Percentiles rank a stretch among this genome's conserved stretches.
Conservation (phyloP, 2,329 filamentous ascomycete species). For the Talaromyces sp. region DNA sequence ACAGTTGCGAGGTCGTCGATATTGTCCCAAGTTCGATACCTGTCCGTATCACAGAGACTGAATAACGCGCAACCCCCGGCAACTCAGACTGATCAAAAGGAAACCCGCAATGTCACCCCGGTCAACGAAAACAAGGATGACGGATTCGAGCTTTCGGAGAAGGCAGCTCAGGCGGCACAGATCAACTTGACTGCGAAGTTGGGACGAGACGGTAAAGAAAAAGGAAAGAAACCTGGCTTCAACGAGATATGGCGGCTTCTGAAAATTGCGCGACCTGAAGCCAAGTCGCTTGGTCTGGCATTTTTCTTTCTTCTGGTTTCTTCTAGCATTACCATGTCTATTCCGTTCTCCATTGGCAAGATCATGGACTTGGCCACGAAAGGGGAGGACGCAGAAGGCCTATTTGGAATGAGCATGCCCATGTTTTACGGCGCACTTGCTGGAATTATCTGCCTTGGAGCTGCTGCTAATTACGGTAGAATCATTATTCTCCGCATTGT, state of each 20-base stretch:
- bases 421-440: constrained; percentile 85
- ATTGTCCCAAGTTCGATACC: constrained; percentile 22
- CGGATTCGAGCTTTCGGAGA: constrained; percentile 70
- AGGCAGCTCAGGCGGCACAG: constrained; percentile 78
- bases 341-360: constrained; percentile 93
- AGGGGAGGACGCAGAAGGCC: constrained; percentile 52
- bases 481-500: constrained; percentile 92
- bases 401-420: constrained; percentile 78
- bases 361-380: constrained; percentile 90
- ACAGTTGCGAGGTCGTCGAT: constrained; percentile 13
- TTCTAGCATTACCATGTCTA: constrained; percentile 88
- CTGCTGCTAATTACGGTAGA: constrained; percentile 85
- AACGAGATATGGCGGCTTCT: constrained; percentile 80
- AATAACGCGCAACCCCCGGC: constrained; percentile 24
- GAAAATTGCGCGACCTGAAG: constrained; percentile 81
- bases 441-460: constrained; percentile 72
- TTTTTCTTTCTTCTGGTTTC: constrained; percentile 83
- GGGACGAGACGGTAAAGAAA: constrained; percentile 66
- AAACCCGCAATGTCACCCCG: constrained; percentile 32
- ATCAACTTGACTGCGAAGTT: constrained; percentile 84
- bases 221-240: constrained; percentile 53
- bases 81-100: constrained; percentile 17
- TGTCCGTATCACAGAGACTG: constrained; percentile 25
- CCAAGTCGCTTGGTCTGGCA: constrained; percentile 69
- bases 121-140: constrained; percentile 49